Conservation (phyloP, 805 yeast genomes). For the Dipodascus albidus region DNA sequence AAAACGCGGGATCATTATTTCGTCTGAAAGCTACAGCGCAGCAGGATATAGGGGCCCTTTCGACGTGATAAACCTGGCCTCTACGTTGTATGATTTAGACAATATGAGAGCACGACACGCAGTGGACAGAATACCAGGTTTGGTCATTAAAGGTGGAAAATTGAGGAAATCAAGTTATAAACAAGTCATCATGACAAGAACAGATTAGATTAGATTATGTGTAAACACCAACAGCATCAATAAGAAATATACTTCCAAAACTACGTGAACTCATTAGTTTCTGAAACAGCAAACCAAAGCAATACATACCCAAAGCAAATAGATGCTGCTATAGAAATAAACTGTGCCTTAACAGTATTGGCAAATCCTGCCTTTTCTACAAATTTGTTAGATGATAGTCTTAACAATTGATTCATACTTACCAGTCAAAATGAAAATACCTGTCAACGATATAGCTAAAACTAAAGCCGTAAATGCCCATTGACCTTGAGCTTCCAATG, state of each 20-base stretch:
- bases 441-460: background rate
- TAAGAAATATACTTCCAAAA: background rate
- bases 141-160: slow-evolving; percentile 62
- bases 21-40: slow-evolving; percentile 54
- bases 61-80: slow-evolving; percentile 55
- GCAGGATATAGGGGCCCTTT: slow-evolving; percentile 47
- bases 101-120: slow-evolving; percentile 47
- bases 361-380: background rate
- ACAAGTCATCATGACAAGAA: slow-evolving; percentile 36
- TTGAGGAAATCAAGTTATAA: slow-evolving; percentile 65
- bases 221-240: background rate
- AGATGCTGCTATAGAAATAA: background rate
- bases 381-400: background rate
- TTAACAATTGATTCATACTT: background rate
- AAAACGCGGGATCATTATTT: slow-evolving; percentile 62
- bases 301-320: background rate
- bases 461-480: background rate
- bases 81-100: slow-evolving; percentile 57
- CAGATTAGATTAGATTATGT: background rate
- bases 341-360: background rate
- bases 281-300: background rate
- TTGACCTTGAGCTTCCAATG: slow-evolving; percentile 1
- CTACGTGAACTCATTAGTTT: background rate
- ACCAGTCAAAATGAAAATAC: background rate
- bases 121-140: slow-evolving; percentile 46